phyloP scores from a whole-genome alignment of 176 grass and related monocot genomes.

The Hyparrhenia diplandra region DNA sequence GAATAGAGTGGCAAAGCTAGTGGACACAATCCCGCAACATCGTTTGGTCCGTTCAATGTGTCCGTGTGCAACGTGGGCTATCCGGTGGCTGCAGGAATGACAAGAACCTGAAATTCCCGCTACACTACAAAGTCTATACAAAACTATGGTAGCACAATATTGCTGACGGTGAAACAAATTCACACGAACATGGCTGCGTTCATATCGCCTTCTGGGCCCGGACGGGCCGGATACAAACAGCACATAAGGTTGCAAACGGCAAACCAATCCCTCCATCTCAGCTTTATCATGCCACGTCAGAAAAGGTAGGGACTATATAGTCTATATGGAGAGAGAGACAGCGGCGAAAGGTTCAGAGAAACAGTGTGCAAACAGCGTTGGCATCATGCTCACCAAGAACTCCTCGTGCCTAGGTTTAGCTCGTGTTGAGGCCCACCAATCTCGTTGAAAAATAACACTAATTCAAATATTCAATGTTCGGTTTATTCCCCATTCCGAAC shows the following conservation, averaged over 20 bases:
- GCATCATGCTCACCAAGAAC: conserved; percentile 6
- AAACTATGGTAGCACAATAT: neutral
- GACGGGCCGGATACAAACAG: neutral
- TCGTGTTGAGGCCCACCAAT: neutral
- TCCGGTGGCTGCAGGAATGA: neutral
- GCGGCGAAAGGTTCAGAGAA: neutral
- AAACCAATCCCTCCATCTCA: neutral
- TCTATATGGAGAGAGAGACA: neutral
- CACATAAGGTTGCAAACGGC: neutral
- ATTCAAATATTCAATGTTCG: too few relatives aligned
- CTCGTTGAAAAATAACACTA: neutral
- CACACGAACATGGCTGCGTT: too few relatives aligned
- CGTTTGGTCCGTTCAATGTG: neutral
- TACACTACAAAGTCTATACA: neutral
- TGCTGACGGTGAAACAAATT: neutral
- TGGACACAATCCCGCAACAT: neutral
- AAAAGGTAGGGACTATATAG: neutral
- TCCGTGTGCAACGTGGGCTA: neutral
- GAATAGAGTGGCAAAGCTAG: too few relatives aligned
- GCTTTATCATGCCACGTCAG: conserved; percentile 12
- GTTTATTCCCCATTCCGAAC: neutral
- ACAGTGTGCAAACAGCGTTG: neutral
- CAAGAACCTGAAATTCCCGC: neutral
- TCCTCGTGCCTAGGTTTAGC: neutral
- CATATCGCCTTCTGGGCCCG: neutral